These are phyloP conservation scores for Medicago truncatula DNA, from an alignment of 306 rosid genomes.

Conservation along the genomic window MtrunA17r5.0-ANR NC_053043.1:47241001-47241500, in stretches of 20 bases:
- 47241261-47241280: conserved; percentile 96
- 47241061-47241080: conserved; percentile 7
- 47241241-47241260: conserved; percentile 48
- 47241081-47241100: conserved; percentile 25
- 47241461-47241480: conserved; percentile 45
- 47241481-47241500: conserved; percentile 50
- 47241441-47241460: conserved; percentile 45
- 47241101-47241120: conserved; percentile 18
- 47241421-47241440: conserved; percentile 40
- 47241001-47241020: conserved; percentile 13
- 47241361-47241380: conserved; percentile 49
- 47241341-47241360: conserved; percentile 61
- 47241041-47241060: conserved; percentile 31
- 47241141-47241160: no score
- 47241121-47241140: conserved; percentile 18
- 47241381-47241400: conserved; percentile 61
- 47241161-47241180: no score
- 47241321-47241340: conserved; percentile 55
- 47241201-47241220: conserved; percentile 30
- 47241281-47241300: conserved; percentile 84
- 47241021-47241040: conserved; percentile 1
- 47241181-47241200: conserved; percentile 22
- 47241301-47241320: conserved; percentile 63
- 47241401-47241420: conserved; percentile 52
- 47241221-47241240: conserved; percentile 9